Conservation (phyloP, 768 basidiomycete genomes). For the Kondoa malvinella region DNA sequence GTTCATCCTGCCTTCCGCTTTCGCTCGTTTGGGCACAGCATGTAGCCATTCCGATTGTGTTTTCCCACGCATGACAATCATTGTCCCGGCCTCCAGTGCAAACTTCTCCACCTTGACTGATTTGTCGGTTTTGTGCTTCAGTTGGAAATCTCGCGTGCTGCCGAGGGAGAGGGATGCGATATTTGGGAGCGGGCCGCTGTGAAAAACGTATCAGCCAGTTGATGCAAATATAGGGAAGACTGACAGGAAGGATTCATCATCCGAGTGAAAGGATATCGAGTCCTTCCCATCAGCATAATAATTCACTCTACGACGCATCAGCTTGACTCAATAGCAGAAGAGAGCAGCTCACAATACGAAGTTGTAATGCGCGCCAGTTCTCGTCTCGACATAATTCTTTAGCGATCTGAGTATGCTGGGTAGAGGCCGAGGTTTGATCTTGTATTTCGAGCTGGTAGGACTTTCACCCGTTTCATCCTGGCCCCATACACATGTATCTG, state of each 20-base stretch:
- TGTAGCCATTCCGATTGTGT: slow-evolving; percentile 33
- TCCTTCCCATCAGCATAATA: slow-evolving; percentile 27
- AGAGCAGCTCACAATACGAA: slow-evolving; percentile 19
- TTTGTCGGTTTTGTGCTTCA: slow-evolving; percentile 30
- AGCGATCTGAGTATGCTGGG: slow-evolving; percentile 27
- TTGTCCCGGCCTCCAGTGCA: slow-evolving; percentile 23
- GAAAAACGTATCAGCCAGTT: slow-evolving; percentile 6
- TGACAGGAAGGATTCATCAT: slow-evolving; percentile 25
- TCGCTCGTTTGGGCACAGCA: slow-evolving; percentile 30
- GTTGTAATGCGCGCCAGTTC: slow-evolving; percentile 31
- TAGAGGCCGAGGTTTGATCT: slow-evolving; percentile 29
- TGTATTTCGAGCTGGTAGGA: slow-evolving; percentile 21
- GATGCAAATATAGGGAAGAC: not conserved
- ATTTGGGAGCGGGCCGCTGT: slow-evolving; percentile 30
- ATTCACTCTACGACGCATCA: slow-evolving; percentile 29
- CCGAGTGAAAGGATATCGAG: slow-evolving; percentile 31
- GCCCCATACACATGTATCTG: slow-evolving; percentile 13
- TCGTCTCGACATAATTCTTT: slow-evolving; percentile 25
- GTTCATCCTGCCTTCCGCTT: slow-evolving; percentile 30
- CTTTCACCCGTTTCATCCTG: slow-evolving; percentile 12
- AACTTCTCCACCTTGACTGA: slow-evolving; percentile 27
- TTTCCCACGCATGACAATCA: slow-evolving; percentile 30
- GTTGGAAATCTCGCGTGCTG: slow-evolving; percentile 28
- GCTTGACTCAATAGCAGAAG: not conserved
- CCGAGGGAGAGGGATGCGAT: slow-evolving; percentile 32